Base-by-base conservation (phyloP, 306 rosid species). In the Cucumis cinereus region DNA sequence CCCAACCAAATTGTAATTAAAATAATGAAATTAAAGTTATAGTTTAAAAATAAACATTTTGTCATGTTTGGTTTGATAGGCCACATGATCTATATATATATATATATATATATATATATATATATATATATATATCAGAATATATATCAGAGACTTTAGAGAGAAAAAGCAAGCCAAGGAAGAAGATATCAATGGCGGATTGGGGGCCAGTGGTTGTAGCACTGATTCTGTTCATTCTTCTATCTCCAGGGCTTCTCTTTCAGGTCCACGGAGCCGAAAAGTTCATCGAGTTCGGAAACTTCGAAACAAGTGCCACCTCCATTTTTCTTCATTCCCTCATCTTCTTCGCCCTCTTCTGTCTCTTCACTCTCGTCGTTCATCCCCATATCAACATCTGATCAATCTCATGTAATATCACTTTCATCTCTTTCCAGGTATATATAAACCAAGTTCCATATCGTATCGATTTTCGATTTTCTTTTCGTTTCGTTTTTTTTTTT, bases 191-290 rank as follows among this genome's bases (percentile, higher is more conserved):
- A 10, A 88, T 89, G 97, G 85, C 85, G 59, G 90, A 93, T 64
- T 93, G 90, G 95, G 97, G 96, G 0, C 87, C 98, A 10, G 87
- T 93, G 63, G 80, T 89, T 20, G 91, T 89, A 33, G 82, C 96
- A 0, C 91, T 89, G 84, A 77, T 89, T 79, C 77, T 93, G 67
- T 93, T 88, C 55, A 84, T 91, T 54, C 80, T 93, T 58, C 73
- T 93, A 55, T 83, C 96, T 0, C 98, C 97, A 0, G 97, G 97
- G 0, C 83, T 93, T 26, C 80, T 93, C 4, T 91, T 93, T 78
- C 97, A 89, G 77, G 74, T 91, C 7, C 98, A 93, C 0, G 96
- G 91, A 0, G 81, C 85, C 20, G 81, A 89, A 3, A 80, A 95
- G 8, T 91, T 85, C 28, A 77, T 93, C 4, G 91, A 89, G 71